Evolutionary conservation across 2,329 filamentous ascomycete species (phyloP), one percentile per base, ranked within the genome.

Genomic region (Aureobasidium melanogenum): DNA sequence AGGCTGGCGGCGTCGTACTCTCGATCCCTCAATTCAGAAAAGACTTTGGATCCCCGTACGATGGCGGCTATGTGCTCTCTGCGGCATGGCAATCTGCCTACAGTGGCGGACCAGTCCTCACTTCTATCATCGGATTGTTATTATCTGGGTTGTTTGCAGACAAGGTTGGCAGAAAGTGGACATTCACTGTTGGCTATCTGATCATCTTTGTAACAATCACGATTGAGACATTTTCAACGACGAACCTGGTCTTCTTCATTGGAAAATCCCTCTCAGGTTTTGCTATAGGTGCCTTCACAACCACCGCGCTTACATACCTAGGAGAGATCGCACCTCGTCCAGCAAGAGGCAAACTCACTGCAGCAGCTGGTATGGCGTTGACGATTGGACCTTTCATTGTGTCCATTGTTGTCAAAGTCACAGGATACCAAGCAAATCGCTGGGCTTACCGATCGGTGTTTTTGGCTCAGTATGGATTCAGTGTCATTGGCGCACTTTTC

Each of bases 41-140:
- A 62, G 76, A 79, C 64, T 79, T 79, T 66, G 77, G 76, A 0
- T 65, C 70, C 47, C 59, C 65, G 7, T 75, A 69, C 47, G 69
- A 71, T 1, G 73, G 69, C 0, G 67, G 67, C 60, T 78, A 74
- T 67, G 75, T 77, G 7, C 66, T 79, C 9, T 66, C 73, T 15
- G 72, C 75, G 3, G 71, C 73, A 17, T 80, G 77, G 77, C 76
- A 80, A 64, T 71, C 70, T 22, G 76, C 77, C 5, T 78, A 79
- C 63, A 71, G 72, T 41, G 76, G 75, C 12, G 77, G 69, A 0
- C 76, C 76, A 2, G 71, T 77, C 19, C 76, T 76, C 41, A 71
- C 70, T 64, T 72, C 46, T 51, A 62, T 74, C 59, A 52, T 74
- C 12, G 73, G 72, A 34, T 69, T 71, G 6, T 67, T 75, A 12